Evolutionary conservation across 1,284 basidiomycete species (phyloP).

Genomic region (Coniferiporia sulphurascens): DNA sequence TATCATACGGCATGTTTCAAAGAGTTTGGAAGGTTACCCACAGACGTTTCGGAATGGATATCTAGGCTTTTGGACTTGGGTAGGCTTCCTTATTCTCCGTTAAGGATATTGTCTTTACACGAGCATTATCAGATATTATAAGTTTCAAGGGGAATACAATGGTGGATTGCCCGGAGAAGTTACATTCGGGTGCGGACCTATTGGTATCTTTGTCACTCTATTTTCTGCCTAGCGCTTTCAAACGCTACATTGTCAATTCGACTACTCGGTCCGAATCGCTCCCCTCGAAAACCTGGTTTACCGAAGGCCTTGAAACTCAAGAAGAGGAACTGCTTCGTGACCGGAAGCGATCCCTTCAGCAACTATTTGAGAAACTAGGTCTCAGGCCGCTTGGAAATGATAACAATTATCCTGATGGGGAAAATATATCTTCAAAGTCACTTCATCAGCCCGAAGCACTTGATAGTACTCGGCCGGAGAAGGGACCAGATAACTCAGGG

Average conservation of each 20-base stretch:
- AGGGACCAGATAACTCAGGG: conserved; percentile 26
- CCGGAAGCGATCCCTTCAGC: conserved; percentile 63
- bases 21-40: conserved; percentile 73
- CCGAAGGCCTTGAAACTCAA: conserved; percentile 70
- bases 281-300: conserved; percentile 40
- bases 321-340: conserved; percentile 73
- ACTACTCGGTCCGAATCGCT: conserved; percentile 29
- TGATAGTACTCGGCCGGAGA: neutral
- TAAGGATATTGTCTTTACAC: neutral
- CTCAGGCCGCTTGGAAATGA: conserved; percentile 50
- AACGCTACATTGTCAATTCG: conserved; percentile 34
- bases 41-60: conserved; percentile 65
- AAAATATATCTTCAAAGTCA: conserved; percentile 8
- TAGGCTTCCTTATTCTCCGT: conserved; percentile 26
- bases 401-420: conserved; percentile 24
- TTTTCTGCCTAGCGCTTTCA: conserved; percentile 62
- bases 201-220: conserved; percentile 68
- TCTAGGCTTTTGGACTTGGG: conserved; percentile 68
- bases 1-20: conserved; percentile 1
- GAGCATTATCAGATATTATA: conserved; percentile 44
- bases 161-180: conserved; percentile 62
- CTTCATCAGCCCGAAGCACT: neutral
- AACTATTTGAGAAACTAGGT: conserved; percentile 60
- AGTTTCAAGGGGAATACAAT: conserved; percentile 58
- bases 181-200: conserved; percentile 64